These are phyloP conservation scores for Wickerhamiella dianesei DNA, from an alignment of 805 yeast genomes.

Conservation along the genomic window DNA sequence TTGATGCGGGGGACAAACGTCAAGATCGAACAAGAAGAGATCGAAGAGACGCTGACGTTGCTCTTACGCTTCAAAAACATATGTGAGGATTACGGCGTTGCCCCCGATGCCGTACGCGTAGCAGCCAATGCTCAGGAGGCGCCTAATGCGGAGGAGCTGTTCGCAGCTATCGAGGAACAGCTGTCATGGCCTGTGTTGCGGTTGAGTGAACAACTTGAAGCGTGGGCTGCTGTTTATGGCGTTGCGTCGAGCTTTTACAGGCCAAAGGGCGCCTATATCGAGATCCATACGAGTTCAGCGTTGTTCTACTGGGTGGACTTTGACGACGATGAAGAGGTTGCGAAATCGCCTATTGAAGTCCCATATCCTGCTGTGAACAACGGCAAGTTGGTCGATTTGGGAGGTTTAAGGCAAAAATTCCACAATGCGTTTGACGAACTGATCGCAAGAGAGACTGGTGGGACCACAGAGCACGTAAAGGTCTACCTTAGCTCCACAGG, in stretches of 20 bases:
- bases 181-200: conserved; percentile 56
- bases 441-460: not conserved
- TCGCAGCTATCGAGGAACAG: conserved; percentile 40
- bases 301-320: conserved; percentile 55
- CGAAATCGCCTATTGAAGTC: conserved; percentile 15
- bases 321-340: conserved; percentile 39
- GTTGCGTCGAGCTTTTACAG: conserved; percentile 60
- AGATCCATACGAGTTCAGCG: conserved; percentile 59
- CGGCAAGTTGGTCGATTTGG: not conserved
- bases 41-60: conserved; percentile 46
- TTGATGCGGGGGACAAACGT: conserved; percentile 34
- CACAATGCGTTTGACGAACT: not conserved
- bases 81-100: conserved; percentile 64
- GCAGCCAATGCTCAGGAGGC: conserved; percentile 67
- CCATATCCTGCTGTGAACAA: not conserved
- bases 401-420: not conserved
- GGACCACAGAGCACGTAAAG: not conserved
- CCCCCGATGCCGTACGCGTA: conserved; percentile 45
- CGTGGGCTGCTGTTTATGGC: conserved; percentile 50
- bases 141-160: conserved; percentile 45
- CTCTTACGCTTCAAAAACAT: conserved; percentile 55
- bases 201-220: conserved; percentile 51
- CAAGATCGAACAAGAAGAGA: conserved; percentile 29
- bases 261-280: conserved; percentile 55
- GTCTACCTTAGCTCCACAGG: conserved; percentile 13